Evolutionary conservation across 2,329 filamentous ascomycete genomes (phyloP).

Genomic region (Aspergillus sp.): DNA sequence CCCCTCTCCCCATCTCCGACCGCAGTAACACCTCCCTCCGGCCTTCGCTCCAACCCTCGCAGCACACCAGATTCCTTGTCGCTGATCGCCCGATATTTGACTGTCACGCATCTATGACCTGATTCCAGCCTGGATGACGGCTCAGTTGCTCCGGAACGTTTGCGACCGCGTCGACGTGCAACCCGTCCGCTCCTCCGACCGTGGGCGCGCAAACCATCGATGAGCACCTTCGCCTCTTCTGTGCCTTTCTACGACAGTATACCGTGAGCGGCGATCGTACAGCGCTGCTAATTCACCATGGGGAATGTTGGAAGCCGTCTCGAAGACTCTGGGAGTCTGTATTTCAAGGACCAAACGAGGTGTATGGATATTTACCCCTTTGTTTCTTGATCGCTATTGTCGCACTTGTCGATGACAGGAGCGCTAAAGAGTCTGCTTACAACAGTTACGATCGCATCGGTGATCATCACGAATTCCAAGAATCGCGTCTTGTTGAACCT

Average conservation of each 20-base stretch:
- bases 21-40: background rate
- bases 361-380: slow-evolving; percentile 54
- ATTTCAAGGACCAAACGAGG: slow-evolving; percentile 86
- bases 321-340: slow-evolving; percentile 76
- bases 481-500: slow-evolving; percentile 75
- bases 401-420: background rate
- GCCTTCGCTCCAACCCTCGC: background rate
- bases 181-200: slow-evolving; percentile 19
- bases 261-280: slow-evolving; percentile 28
- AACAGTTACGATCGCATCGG: slow-evolving; percentile 80
- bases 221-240: slow-evolving; percentile 29
- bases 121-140: slow-evolving; percentile 25
- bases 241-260: slow-evolving; percentile 25
- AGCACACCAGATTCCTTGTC: background rate
- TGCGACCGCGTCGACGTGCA: slow-evolving; percentile 3
- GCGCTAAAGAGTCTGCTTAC: slow-evolving; percentile 4
- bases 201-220: slow-evolving; percentile 30
- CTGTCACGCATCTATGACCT: slow-evolving; percentile 1
- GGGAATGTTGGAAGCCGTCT: slow-evolving; percentile 86
- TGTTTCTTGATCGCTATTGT: background rate
- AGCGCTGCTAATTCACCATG: slow-evolving; percentile 59
- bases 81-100: background rate
- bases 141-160: slow-evolving; percentile 13
- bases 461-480: slow-evolving; percentile 76
- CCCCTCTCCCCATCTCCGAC: background rate